Percentiles rank a stretch among this genome's conserved stretches.
Evolutionary conservation across 2,329 filamentous ascomycete species (phyloP).

Genomic region (Curvularia sp.): DNA sequence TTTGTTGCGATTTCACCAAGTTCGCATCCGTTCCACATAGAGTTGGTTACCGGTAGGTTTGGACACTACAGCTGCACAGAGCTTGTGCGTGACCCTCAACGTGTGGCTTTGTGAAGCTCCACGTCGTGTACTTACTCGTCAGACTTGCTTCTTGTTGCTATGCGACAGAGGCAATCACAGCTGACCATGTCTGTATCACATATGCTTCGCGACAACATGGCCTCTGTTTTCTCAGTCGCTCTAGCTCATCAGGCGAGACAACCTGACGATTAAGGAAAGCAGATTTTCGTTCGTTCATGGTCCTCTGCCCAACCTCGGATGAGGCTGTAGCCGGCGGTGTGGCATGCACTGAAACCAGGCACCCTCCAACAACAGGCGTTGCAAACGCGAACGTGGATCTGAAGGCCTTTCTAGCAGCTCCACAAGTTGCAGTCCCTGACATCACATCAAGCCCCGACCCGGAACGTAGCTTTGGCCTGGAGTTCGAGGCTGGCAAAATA

Average conservation of each 20-base stretch:
- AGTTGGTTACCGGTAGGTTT: neutral
- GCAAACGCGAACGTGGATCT: slow-evolving; percentile 9
- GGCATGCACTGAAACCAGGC: slow-evolving; percentile 10
- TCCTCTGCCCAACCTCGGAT: slow-evolving; percentile 9
- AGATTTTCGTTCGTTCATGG: neutral
- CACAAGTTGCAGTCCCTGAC: slow-evolving; percentile 5
- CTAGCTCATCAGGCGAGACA: slow-evolving; percentile 3
- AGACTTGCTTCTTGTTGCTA: neutral
- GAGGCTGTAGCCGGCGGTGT: slow-evolving; percentile 6
- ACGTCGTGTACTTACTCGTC: neutral
- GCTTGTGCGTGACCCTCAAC: neutral
- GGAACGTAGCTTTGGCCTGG: slow-evolving; percentile 15
- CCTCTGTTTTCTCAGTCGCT: neutral
- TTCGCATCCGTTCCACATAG: neutral
- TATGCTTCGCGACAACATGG: neutral
- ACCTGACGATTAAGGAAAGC: neutral
- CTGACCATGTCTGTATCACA: neutral
- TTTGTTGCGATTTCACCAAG: neutral
- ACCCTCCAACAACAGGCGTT: slow-evolving; percentile 5
- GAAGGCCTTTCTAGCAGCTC: neutral
- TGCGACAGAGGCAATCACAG: neutral
- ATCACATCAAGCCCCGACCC: slow-evolving; percentile 7
- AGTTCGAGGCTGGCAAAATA: slow-evolving; percentile 12
- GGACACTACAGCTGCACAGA: neutral
- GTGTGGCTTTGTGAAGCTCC: neutral